Evolutionary conservation across 192 early-diverging fungal genomes (phyloP).

Genomic region (Linnemannia exigua): DNA sequence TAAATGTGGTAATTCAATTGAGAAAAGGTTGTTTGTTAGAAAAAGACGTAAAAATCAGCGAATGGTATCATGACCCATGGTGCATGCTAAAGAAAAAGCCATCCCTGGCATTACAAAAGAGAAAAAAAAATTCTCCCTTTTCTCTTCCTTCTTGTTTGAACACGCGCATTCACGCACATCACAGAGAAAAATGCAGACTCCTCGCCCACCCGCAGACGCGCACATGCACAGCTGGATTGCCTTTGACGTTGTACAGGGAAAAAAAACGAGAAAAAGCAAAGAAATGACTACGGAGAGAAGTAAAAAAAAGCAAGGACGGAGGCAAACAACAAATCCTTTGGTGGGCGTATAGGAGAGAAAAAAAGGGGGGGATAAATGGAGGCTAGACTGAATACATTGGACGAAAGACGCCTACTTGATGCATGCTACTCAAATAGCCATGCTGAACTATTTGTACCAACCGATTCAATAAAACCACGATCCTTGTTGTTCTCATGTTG

Average conservation of each 20-base stretch:
- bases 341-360: background rate
- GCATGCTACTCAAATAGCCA: background rate
- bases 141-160: background rate
- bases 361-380: background rate
- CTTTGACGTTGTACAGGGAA: background rate
- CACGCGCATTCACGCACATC: background rate
- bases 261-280: background rate
- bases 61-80: background rate
- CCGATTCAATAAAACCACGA: background rate
- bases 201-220: constrained; percentile 5
- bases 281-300: background rate
- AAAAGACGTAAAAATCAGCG: background rate
- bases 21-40: background rate
- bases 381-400: background rate
- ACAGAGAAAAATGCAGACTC: background rate
- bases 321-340: background rate
- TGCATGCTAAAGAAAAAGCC: background rate
- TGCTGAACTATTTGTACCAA: too few relatives aligned
- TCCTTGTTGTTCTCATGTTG: background rate
- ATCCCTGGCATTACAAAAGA: background rate
- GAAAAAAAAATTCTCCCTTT: background rate
- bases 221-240: constrained; percentile 18
- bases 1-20: background rate
- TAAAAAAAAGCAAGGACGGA: background rate
- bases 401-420: background rate